phyloP scores from a whole-genome alignment of 331 rosid species.

The Telfairia occidentalis region DNA sequence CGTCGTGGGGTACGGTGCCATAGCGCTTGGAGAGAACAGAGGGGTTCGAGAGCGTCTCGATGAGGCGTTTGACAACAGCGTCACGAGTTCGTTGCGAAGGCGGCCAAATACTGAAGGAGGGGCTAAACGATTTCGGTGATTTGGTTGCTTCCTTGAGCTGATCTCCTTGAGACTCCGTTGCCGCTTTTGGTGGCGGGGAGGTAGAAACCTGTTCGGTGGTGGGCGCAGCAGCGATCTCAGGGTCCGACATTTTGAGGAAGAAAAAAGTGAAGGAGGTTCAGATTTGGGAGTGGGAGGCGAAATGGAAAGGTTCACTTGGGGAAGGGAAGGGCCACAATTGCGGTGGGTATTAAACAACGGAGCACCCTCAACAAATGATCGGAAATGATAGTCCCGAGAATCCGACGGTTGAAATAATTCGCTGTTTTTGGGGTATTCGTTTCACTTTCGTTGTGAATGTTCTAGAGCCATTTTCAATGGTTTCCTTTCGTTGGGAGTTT shows the following conservation, averaged over 20 bases:
- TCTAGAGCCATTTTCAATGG: not conserved
- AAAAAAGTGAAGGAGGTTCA: conserved; percentile 16
- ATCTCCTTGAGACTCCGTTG: conserved; percentile 6
- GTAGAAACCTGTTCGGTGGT: conserved; percentile 15
- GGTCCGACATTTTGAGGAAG: conserved; percentile 9
- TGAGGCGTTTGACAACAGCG: conserved; percentile 63
- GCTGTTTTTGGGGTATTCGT: not conserved
- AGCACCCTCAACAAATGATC: not conserved
- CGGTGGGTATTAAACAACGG: conserved; percentile 5
- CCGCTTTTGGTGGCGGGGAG: conserved; percentile 6
- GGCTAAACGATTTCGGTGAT: conserved; percentile 19
- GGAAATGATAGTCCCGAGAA: not conserved
- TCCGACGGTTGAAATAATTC: conserved; percentile 7
- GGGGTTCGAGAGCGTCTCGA: conserved; percentile 67
- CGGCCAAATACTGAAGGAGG: conserved; percentile 82
- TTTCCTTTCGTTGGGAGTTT: not conserved
- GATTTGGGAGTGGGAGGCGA: conserved; percentile 22
- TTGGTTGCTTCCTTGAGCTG: conserved; percentile 15
- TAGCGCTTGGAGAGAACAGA: conserved; percentile 84
- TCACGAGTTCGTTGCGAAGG: conserved; percentile 93
- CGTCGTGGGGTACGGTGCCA: conserved; percentile 44
- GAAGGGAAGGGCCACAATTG: not conserved
- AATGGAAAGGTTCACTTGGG: not conserved
- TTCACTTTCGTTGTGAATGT: not conserved
- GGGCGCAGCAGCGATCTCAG: conserved; percentile 14